Base-by-base conservation (phyloP, 2,329 filamentous ascomycete species). In the Talaromyces sp. region DNA sequence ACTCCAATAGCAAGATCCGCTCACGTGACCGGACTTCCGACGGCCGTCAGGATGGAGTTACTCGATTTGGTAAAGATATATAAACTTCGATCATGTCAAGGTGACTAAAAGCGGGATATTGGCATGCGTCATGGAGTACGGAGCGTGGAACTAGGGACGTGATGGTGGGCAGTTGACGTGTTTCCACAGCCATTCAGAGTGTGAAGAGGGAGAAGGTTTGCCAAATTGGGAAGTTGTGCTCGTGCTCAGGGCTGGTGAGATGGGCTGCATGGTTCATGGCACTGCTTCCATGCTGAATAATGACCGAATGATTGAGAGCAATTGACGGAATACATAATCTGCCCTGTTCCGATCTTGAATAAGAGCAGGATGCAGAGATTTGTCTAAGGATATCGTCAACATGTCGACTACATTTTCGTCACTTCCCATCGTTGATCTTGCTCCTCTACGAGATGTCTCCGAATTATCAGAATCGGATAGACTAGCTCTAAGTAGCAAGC, bases 361-460 rank as follows among this genome's bases (percentile, higher is more conserved):
- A n/a, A 1, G 16, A 50, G 1, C 3, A 31, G 3, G 16, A 50
- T 4, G 28, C 2, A 50, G 46, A 1, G 2, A n/a, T 11, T 28
- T 31, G 6, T 23, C n/a, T 9, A 18, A n/a, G 3, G n/a, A 33
- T 25, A 39, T 25, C 14, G 16, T 33, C 31, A 63, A n/a, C 2
- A 79, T 79, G 77, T 73, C 77, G 5, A 78, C 77, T 23, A 72
- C 69, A 11, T 80, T 80, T 65, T 76, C 75, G 3, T 74, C 75
- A 5, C 72, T 79, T 11, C 79, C 77, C 5, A 75, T 80, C 59
- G 71, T 81, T 31, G 79, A 80, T 59, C 70, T 80, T 28, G 63
- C 72, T 4, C 66, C 72, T 44, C 71, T 81, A 0, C 69, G 69
- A 6, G 67, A 66, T 12, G 58, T 69, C 5, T 55, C 65, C 2